Conservation (phyloP, 257 asterid genomes). For the Nicotiana knightiana region DNA sequence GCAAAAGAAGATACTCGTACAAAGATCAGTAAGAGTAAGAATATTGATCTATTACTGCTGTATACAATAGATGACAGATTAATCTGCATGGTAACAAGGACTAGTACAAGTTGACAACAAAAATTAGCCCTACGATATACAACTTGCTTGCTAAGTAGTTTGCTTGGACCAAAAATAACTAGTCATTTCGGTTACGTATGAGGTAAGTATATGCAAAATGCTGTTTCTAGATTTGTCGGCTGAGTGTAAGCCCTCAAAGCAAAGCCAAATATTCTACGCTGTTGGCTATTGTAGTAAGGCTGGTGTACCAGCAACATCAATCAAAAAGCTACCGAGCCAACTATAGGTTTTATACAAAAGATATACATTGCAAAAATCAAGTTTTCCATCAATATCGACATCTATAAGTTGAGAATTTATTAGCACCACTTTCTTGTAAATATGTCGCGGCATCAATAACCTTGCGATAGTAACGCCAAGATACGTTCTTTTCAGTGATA, state of each 20-base stretch:
- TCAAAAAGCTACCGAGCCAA: neutral
- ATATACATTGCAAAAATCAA: neutral
- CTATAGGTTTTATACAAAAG: neutral
- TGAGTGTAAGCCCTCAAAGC: neutral
- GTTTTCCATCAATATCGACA: neutral
- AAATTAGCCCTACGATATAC: neutral
- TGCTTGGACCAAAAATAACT: neutral
- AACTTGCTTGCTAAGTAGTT: neutral
- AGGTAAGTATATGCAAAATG: neutral
- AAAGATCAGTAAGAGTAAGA: neutral
- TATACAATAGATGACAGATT: neutral
- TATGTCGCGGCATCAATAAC: conserved; percentile 40
- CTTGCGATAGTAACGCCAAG: conserved; percentile 65
- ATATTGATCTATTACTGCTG: neutral
- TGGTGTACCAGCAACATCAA: neutral
- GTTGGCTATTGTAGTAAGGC: neutral
- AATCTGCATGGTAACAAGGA: neutral
- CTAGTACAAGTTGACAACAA: neutral
- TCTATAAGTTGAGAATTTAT: neutral
- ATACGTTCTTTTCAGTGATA: conserved; percentile 55
- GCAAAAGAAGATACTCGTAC: neutral
- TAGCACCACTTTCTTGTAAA: neutral
- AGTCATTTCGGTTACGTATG: neutral
- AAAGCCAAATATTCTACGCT: neutral
- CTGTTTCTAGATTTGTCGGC: neutral